Conservation (phyloP, 306 rosid genomes). For the Trifolium dubium region DNA sequence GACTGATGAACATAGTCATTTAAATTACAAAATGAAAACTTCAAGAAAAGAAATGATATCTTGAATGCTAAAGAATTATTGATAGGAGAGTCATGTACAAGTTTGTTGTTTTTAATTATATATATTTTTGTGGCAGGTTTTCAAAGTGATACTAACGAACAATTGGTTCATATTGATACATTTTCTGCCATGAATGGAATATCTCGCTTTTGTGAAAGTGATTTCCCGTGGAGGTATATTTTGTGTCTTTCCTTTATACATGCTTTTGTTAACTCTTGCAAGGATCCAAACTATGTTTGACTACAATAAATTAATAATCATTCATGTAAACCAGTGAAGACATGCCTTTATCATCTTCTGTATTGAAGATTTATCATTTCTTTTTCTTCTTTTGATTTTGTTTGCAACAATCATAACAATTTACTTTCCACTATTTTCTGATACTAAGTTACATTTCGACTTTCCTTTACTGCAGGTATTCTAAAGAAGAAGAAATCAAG, state of each 20-base stretch:
- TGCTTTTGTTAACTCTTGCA: conserved; percentile 1
- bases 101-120: conserved; percentile 5
- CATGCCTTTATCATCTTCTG: conserved; percentile 7
- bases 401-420: background rate
- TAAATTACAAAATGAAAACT: background rate
- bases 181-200: conserved; percentile 97
- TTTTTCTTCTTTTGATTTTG: background rate
- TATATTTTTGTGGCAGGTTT: conserved; percentile 55
- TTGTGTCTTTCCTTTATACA: conserved; percentile 28
- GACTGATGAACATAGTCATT: conserved; percentile 8
- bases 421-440: conserved; percentile 14
- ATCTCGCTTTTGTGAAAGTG: conserved; percentile 87
- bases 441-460: conserved; percentile 11
- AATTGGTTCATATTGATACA: conserved; percentile 88
- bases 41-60: conserved; percentile 2
- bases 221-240: conserved; percentile 80
- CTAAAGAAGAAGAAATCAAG: conserved; percentile 85
- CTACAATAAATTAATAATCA: background rate
- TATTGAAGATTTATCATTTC: background rate
- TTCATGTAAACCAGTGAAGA: conserved; percentile 2
- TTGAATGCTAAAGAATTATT: conserved; percentile 1
- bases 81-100: conserved; percentile 8
- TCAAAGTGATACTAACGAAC: conserved; percentile 54
- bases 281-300: conserved; percentile 25
- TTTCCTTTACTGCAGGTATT: conserved; percentile 64